These are phyloP conservation scores for Penicilliopsis zonata DNA, from an alignment of 495 filamentous ascomycete species.

Conservation along the genomic window DNA sequence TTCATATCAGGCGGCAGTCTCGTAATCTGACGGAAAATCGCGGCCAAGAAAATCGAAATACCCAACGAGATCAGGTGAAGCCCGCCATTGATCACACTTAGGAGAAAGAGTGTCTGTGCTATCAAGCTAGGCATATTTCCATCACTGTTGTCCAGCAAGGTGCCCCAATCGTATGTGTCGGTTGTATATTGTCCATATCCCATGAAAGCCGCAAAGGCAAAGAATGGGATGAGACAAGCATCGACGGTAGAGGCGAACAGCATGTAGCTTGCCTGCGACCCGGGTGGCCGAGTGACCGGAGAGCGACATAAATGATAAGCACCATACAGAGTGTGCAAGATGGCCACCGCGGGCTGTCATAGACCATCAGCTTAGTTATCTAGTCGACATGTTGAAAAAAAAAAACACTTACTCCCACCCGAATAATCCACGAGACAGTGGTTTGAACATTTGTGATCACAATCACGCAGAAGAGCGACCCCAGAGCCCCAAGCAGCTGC, in stretches of 20 bases:
- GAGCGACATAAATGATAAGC: constrained; percentile 64
- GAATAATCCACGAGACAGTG: constrained; percentile 59
- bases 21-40: constrained; percentile 71
- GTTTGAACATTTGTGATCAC: constrained; percentile 52
- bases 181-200: constrained; percentile 30
- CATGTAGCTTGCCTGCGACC: constrained; percentile 73
- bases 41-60: constrained; percentile 56
- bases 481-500: constrained; percentile 54
- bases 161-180: constrained; percentile 45
- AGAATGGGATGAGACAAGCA: constrained; percentile 60
- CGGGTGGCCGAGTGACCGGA: constrained; percentile 54
- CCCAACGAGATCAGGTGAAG: constrained; percentile 58
- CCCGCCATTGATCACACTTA: constrained; percentile 45
- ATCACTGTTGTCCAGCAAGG: constrained; percentile 39
- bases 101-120: constrained; percentile 49
- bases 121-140: constrained; percentile 43
- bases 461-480: constrained; percentile 60
- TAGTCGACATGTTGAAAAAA: not conserved
- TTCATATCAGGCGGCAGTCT: constrained; percentile 84
- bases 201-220: constrained; percentile 56
- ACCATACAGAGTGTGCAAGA: constrained; percentile 59
- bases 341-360: constrained; percentile 55
- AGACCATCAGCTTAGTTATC: not conserved
- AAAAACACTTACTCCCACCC: constrained; percentile 63
- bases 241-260: constrained; percentile 67